Conservation (phyloP, 805 yeast species). For the Myxozyma geophila region DNA sequence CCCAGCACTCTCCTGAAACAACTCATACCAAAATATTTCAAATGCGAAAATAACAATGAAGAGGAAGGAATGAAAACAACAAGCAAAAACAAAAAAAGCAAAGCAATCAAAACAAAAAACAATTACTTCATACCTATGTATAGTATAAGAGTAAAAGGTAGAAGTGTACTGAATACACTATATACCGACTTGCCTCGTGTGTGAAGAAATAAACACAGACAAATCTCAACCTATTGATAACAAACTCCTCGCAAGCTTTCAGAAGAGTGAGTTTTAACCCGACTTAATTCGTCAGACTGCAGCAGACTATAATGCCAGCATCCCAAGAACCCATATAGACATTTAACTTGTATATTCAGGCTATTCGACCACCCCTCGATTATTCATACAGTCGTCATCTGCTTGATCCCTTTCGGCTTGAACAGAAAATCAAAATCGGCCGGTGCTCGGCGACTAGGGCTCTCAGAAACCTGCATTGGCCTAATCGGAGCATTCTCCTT, state of each 20-base stretch:
- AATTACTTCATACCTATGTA: neutral
- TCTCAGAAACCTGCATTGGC: neutral
- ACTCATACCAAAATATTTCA: too few relatives aligned
- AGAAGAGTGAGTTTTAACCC: too few relatives aligned
- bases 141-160: neutral
- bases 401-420: slow-evolving; percentile 2
- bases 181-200: neutral
- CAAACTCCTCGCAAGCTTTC: too few relatives aligned
- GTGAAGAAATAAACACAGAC: neutral
- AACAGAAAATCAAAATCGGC: slow-evolving; percentile 26
- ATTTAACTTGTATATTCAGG: too few relatives aligned
- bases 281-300: too few relatives aligned
- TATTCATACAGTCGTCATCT: slow-evolving; percentile 1
- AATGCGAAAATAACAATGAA: too few relatives aligned
- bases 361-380: neutral
- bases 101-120: neutral
- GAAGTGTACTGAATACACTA: neutral
- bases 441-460: slow-evolving; percentile 20
- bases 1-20: too few relatives aligned
- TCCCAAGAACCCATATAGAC: too few relatives aligned
- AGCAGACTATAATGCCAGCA: too few relatives aligned
- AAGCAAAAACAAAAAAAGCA: neutral
- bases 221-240: too few relatives aligned
- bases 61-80: too few relatives aligned
- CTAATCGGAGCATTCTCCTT: slow-evolving; percentile 9